Conservation (phyloP, 768 basidiomycete species). For the Xerocomellus chrysenteron region DNA sequence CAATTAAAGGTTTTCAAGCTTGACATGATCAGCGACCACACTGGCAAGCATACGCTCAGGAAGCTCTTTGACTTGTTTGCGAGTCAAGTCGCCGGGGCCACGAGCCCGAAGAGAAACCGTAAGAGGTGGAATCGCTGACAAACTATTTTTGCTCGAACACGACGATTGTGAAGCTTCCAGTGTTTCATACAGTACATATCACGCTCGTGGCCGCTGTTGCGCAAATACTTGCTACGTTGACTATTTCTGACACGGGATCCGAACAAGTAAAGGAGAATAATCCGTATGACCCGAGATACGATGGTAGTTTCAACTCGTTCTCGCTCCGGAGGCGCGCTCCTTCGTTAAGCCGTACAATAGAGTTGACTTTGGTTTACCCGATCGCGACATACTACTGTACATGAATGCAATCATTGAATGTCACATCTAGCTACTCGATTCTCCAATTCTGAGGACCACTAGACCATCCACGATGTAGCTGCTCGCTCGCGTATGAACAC, state of each 20-base stretch:
- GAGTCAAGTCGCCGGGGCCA: neutral
- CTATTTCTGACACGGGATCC: too few species aligned
- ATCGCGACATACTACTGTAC: too few species aligned
- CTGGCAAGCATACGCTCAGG: neutral
- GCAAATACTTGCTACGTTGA: too few species aligned
- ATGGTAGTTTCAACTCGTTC: neutral
- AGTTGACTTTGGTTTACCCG: neutral
- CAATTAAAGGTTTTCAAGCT: constrained; percentile 1
- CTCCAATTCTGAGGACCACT: too few species aligned
- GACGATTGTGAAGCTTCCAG: neutral
- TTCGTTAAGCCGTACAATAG: neutral
- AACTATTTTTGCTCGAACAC: neutral
- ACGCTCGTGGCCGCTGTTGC: too few species aligned
- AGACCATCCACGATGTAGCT: neutral
- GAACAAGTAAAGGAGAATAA: too few species aligned
- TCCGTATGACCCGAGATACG: too few species aligned
- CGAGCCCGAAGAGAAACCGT: neutral
- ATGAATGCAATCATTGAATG: too few species aligned
- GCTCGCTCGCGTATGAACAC: neutral
- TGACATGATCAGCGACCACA: neutral
- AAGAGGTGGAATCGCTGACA: neutral
- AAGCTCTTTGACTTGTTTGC: constrained; percentile 4
- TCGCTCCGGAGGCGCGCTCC: neutral
- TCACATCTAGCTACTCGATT: too few species aligned
- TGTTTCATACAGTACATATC: too few species aligned